A percentile compares a stretch with the other conserved stretches of the same genome.
Evolutionary conservation across 192 early-diverging fungal species (phyloP).

Genomic region (Coemansia guatemalensis): DNA sequence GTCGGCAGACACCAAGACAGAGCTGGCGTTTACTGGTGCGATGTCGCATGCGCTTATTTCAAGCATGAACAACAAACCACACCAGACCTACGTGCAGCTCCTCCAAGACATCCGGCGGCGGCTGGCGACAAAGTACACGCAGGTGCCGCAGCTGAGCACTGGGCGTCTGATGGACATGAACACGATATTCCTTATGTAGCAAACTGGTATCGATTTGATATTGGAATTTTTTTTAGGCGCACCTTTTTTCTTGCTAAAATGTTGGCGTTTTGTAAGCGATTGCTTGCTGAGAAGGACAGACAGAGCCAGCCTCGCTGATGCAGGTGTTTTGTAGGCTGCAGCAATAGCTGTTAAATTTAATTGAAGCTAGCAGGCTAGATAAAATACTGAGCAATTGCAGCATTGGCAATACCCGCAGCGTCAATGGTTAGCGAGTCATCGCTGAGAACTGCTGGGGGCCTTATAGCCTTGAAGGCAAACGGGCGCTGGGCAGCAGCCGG

Average conservation of each 20-base stretch:
- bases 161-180: conserved; percentile 67
- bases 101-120: conserved; percentile 67
- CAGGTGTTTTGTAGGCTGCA: not conserved
- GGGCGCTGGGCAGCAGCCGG: conserved; percentile 60
- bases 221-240: not conserved
- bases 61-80: conserved; percentile 57
- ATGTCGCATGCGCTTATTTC: conserved; percentile 74
- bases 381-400: conserved; percentile 77
- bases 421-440: conserved; percentile 72
- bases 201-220: not conserved
- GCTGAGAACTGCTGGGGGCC: conserved; percentile 78
- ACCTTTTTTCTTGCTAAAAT: too few relatives aligned
- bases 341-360: not conserved
- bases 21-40: conserved; percentile 62
- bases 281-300: too few relatives aligned
- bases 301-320: too few relatives aligned
- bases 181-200: conserved; percentile 66
- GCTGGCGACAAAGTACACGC: conserved; percentile 61
- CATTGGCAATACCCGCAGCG: conserved; percentile 83
- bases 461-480: conserved; percentile 81
- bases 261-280: too few relatives aligned
- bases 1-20: conserved; percentile 72
- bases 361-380: conserved; percentile 13
- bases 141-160: conserved; percentile 80
- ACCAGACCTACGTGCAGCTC: conserved; percentile 69